Base-by-base conservation (phyloP, 2,329 filamentous ascomycete genomes). In the Calonectria montana region DNA sequence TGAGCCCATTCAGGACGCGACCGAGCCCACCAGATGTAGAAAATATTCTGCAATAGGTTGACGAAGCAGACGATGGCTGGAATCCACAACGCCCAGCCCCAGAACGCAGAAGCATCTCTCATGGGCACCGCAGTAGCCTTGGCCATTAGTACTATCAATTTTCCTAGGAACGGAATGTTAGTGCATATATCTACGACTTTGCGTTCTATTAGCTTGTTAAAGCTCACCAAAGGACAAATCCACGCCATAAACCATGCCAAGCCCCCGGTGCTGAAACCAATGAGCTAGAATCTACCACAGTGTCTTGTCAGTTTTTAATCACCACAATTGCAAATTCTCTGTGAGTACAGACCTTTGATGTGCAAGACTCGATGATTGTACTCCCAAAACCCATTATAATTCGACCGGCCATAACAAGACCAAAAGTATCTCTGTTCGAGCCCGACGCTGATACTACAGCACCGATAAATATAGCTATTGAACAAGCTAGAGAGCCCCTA, bases 1-100 rank as follows among this genome's bases (percentile, higher is more conserved):
- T 65, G 76, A 4, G 77, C 69, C 77, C 76, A 79, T 64, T 73
- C 74, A 2, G 77, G 77, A 4, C 76, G 72, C 12, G 50, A 72
- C 8, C 70, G 62, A 1, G 71, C 76, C 77, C 77, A 80, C 73
- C 77, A 76, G 12, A 79, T 53, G 61, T 77, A 78, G 29, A 73
- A 72, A 43, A 77, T 73, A 59, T 76, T 76, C 23, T 77, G 73
- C 8, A 75, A n/a, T 29, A 78, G 64, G 43, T 77, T 75, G 18
- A 65, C 72, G 45, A 75, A 75, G 65, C 76, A 77, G 37, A 77
- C 70, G 13, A 76, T 73, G 41, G 74, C 71, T 1, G 75, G 76
- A 50, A 80, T 79, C 78, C 78, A 80, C 2, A 80, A 65, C 3
- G 77, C 74, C 78, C 78, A 80, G 57, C 78, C 77, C 78, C 78